Evolutionary conservation across 2,329 filamentous ascomycete genomes (phyloP).

Genomic region (Aureobasidium sp.): DNA sequence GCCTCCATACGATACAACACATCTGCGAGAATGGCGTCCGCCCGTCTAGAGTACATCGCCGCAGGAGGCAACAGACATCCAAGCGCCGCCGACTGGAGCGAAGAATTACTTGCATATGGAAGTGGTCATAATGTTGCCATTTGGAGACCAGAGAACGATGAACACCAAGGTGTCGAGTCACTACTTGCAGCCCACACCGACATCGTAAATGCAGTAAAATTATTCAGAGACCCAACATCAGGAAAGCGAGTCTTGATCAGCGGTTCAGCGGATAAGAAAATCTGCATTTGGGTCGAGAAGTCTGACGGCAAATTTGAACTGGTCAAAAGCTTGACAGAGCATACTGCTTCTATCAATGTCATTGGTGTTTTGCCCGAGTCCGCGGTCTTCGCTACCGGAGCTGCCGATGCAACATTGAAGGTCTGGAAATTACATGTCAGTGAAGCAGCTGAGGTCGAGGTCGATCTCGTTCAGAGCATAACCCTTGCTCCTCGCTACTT

Average conservation of each 20-base stretch:
- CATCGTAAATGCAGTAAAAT: slow-evolving; percentile 75
- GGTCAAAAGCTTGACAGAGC: slow-evolving; percentile 51
- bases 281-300: slow-evolving; percentile 55
- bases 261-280: slow-evolving; percentile 71
- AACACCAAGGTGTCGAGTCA: slow-evolving; percentile 50
- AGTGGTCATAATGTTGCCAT: slow-evolving; percentile 82
- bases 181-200: slow-evolving; percentile 66
- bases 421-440: slow-evolving; percentile 56
- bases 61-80: slow-evolving; percentile 87
- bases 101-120: slow-evolving; percentile 75
- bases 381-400: slow-evolving; percentile 50
- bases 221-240: slow-evolving; percentile 52
- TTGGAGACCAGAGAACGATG: slow-evolving; percentile 62
- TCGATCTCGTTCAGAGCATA: slow-evolving; percentile 61
- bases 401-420: slow-evolving; percentile 56
- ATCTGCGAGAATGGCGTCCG: not conserved
- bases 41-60: slow-evolving; percentile 48
- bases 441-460: slow-evolving; percentile 18
- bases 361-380: slow-evolving; percentile 42
- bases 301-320: slow-evolving; percentile 31
- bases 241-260: slow-evolving; percentile 58
- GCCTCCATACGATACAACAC: not conserved
- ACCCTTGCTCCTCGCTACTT: slow-evolving; percentile 71
- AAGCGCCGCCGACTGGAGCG: slow-evolving; percentile 78
- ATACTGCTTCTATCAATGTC: slow-evolving; percentile 67